Evolutionary conservation across 495 filamentous ascomycete species (phyloP).

Genomic region (Penicillium roqueforti): DNA sequence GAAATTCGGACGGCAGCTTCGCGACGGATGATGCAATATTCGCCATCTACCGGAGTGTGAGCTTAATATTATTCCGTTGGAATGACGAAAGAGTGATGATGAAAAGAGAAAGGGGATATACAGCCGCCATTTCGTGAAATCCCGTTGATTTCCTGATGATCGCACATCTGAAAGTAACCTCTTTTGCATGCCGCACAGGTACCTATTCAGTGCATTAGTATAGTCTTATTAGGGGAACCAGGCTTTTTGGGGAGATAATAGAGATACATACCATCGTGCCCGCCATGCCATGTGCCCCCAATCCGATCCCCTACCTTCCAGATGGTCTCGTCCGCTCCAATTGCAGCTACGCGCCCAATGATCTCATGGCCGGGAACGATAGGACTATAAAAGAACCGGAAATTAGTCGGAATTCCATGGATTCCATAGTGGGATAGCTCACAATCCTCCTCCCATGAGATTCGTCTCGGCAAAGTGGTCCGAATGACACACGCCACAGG

Average conservation of each 20-base stretch:
- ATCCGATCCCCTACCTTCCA: conserved; percentile 48
- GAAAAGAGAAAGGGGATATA: too few relatives aligned
- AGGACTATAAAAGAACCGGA: conserved; percentile 23
- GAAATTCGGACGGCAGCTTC: too few relatives aligned
- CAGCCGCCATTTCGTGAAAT: too few relatives aligned
- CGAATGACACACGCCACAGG: too few relatives aligned
- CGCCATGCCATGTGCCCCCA: conserved; percentile 22
- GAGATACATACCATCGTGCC: conserved; percentile 37
- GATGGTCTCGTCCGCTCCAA: conserved; percentile 39
- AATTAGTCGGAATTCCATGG: too few relatives aligned
- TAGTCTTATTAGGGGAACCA: neutral
- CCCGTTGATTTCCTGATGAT: conserved; percentile 19
- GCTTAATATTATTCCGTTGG: too few relatives aligned
- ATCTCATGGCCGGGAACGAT: conserved; percentile 54
- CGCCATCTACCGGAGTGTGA: too few relatives aligned
- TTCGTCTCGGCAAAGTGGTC: too few relatives aligned
- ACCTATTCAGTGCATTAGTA: conserved; percentile 5
- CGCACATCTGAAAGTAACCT: conserved; percentile 54
- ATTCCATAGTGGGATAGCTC: too few relatives aligned
- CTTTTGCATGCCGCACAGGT: conserved; percentile 46
- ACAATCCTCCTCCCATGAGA: too few relatives aligned
- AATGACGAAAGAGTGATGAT: too few relatives aligned
- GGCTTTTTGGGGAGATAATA: neutral
- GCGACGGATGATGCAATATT: too few relatives aligned
- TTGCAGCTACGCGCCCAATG: conserved; percentile 48